Conservation (phyloP, 768 basidiomycete genomes). For the Leccinum longicurvipes region DNA sequence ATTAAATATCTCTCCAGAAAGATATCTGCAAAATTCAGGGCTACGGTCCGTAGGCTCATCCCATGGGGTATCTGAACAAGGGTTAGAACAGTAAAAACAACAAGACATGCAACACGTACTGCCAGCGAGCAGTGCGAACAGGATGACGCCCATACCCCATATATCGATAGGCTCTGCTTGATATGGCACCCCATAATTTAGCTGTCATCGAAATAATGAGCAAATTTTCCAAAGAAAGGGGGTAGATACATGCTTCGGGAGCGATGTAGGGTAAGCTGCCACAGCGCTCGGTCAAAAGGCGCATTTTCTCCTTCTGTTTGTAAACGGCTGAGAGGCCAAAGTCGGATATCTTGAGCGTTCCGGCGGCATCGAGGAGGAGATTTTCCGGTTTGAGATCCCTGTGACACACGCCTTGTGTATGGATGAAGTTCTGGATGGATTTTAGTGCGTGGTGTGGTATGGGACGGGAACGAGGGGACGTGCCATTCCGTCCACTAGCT, state of each 20-base stretch:
- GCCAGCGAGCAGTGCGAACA: conserved; percentile 87
- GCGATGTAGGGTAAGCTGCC: conserved; percentile 94
- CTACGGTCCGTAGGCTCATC: conserved; percentile 84
- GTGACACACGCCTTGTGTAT: conserved; percentile 88
- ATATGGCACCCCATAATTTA: conserved; percentile 67
- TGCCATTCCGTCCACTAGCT: conserved; percentile 82
- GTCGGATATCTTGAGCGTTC: conserved; percentile 89
- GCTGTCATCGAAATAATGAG: conserved; percentile 36
- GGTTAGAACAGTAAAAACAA: neutral
- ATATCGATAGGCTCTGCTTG: conserved; percentile 91
- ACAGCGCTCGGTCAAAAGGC: conserved; percentile 76
- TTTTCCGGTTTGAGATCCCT: conserved; percentile 98
- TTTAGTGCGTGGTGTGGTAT: neutral
- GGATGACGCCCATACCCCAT: conserved; percentile 94
- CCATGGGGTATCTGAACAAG: conserved; percentile 86
- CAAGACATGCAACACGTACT: conserved; percentile 51
- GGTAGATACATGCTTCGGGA: conserved; percentile 63
- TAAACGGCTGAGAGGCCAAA: conserved; percentile 93
- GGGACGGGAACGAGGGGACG: conserved; percentile 1
- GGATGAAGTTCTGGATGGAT: conserved; percentile 67
- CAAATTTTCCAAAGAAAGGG: neutral
- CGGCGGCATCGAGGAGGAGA: conserved; percentile 77
- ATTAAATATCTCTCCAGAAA: conserved; percentile 67
- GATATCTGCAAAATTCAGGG: conserved; percentile 75
- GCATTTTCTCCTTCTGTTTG: conserved; percentile 76